Base-by-base conservation (phyloP, 176 grass and related monocot genomes). In the Carex cristatella region DNA sequence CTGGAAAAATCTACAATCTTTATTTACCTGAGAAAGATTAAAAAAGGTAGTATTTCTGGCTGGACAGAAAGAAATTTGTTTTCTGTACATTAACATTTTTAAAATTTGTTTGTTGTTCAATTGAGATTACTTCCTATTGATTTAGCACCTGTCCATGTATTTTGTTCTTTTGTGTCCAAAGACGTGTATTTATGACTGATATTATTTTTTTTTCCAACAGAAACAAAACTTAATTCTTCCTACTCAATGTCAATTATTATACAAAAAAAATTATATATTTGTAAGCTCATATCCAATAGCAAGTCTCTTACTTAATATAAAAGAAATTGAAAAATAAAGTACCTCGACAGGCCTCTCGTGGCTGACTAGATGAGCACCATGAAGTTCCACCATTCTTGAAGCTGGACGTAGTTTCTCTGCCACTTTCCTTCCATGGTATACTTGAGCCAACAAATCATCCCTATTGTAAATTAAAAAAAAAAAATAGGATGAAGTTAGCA, bases 321-420 rank as follows among this genome's bases (percentile, higher is more conserved):
- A 7, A 61, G 2, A 86, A 38, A 28, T 19, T 51, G 27, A 48
- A 79, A 40, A 48, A 81, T n/a, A 3, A 60, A 27, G 87, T 91
- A 98, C 95, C 92, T 98, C 95, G 4, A 94, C 85, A 80, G 91
- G 91, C 76, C 91, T 91, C 88, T 98, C 95, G 80, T 93, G 95
- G 85, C 90, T 94, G 23, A 98, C 95, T 86, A 98, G 81, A 87
- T 98, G 95, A 87, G 87, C 95, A 40, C 95, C 95, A 61, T 93
- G 92, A 86, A 94, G 92, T 15, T 93, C 95, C 49, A 98, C 92
- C 91, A 98, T 93, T 90, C 89, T 97, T 61, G 95, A 82, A 79
- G 55, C 89, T 82, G 95, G 95, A 72, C 82, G 69, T 83, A 98
- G 89, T 74, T 84, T 90, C 58, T 94, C 86, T 62, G 87, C 89